Percentiles rank a stretch among this genome's conserved stretches.
phyloP scores from a whole-genome alignment of 2,329 filamentous ascomycete genomes.

The Penicillium concentricum region DNA sequence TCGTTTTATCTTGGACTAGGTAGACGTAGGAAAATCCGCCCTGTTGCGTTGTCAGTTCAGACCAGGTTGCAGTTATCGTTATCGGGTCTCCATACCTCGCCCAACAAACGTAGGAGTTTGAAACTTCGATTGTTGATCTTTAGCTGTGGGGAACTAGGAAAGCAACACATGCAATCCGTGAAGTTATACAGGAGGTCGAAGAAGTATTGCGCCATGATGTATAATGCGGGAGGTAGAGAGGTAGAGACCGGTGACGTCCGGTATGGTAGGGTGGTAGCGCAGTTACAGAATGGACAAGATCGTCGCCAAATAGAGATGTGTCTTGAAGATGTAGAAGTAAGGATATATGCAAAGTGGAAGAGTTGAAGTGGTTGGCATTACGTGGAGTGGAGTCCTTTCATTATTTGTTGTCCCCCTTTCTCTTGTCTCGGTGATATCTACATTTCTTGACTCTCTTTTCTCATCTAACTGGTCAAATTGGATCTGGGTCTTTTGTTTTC shows the following conservation, averaged over 20 bases:
- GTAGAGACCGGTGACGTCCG: neutral
- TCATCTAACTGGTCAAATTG: constrained; percentile 1
- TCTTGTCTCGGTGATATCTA: no score
- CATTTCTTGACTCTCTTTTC: neutral
- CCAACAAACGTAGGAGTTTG: constrained; percentile 90
- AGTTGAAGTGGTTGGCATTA: constrained; percentile 14
- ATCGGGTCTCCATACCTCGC: constrained; percentile 64
- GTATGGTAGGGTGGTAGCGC: neutral
- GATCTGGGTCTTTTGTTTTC: neutral
- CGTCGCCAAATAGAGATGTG: neutral
- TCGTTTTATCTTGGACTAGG: constrained; percentile 86
- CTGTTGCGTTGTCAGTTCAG: constrained; percentile 43
- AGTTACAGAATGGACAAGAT: neutral
- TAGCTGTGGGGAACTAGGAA: constrained; percentile 87
- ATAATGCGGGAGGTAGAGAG: neutral
- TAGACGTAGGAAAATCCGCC: constrained; percentile 99
- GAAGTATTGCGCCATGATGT: constrained; percentile 74
- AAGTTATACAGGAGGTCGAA: constrained; percentile 88
- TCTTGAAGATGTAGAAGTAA: constrained; percentile 3
- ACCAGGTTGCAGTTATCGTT: constrained; percentile 1
- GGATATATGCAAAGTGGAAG: constrained; percentile 7
- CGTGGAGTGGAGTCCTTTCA: constrained; percentile 20
- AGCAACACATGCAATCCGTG: constrained; percentile 93
- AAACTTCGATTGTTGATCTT: constrained; percentile 94
- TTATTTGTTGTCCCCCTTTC: constrained; percentile 24